Evolutionary conservation across 805 yeast species (phyloP), one percentile per base, ranked within the genome.

Genomic region (Wickerhamomyces silvicola): DNA sequence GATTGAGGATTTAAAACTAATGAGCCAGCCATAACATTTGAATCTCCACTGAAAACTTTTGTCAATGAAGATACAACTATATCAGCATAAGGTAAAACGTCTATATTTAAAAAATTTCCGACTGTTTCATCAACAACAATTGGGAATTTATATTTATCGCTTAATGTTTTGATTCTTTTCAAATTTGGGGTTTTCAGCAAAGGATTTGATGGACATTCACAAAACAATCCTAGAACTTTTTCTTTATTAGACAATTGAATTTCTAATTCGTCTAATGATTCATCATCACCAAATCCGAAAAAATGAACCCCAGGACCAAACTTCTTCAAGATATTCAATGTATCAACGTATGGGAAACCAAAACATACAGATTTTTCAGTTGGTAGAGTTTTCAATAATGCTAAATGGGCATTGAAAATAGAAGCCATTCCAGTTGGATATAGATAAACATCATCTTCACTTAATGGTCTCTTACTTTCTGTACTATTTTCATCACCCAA

Each of bases 141-240:
- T 11, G 78, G 78, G 58, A 92, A 92, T 2, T 71, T 68, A 59
- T 70, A 83, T 44, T 78, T 65, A 38, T 74, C 74, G 4, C 94
- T 77, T 33, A 92, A 66, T 33, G 66, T 52, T 35, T 80, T 70
- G 37, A 87, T 71, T 45, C 77, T 71, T 25, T 54, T 54, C 48
- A 92, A 61, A 53, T 94, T 75, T 1, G 96, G 95, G 27, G 95
- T 81, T 50, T 77, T 81, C 40, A 94, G 64, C 38, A 88, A 62
- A n/a, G 97, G 97, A 56, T 88, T 88, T 0, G 95, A 81, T 2
- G 99, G 98, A 39, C 94, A 81, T 57, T 92, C 98, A 54, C 95
- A 81, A 52, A 85, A 84, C 23, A 92, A 68, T 0, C 84, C 83
- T 43, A 83, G 54, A n/a, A 84, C 75, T 37, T 69, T 72, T 42